These are phyloP conservation scores for Pistacia atlantica DNA, from an alignment of 345 rosid genomes.

Conservation along the genomic window DNA sequence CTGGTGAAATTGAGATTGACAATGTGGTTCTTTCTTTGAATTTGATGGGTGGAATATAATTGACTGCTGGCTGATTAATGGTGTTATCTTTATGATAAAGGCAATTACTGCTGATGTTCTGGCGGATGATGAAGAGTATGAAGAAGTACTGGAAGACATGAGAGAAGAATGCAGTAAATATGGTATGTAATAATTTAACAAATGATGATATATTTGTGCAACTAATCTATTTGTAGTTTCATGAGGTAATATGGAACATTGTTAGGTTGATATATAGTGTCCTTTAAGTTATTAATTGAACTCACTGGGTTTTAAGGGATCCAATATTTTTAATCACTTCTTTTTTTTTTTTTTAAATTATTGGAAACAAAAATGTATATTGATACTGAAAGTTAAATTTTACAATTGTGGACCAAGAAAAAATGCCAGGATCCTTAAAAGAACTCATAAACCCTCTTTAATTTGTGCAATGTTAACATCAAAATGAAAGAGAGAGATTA, in stretches of 20 bases:
- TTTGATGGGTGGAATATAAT: background rate
- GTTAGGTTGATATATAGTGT: background rate
- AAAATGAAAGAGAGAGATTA: no score
- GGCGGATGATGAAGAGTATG: constrained; percentile 32
- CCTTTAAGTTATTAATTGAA: background rate
- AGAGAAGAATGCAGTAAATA: constrained; percentile 36
- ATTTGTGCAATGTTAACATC: no score
- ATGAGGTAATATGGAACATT: background rate
- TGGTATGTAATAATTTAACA: constrained; percentile 19
- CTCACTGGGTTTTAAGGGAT: background rate
- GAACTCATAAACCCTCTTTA: no score
- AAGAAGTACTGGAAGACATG: constrained; percentile 40
- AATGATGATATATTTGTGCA: background rate
- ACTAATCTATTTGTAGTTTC: background rate
- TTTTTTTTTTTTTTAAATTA: no score
- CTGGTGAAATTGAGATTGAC: background rate
- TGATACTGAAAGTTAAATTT: no score
- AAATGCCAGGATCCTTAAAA: no score
- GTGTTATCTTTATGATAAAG: constrained; percentile 10
- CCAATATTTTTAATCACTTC: background rate
- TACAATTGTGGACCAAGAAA: no score
- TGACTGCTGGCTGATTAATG: constrained; percentile 9
- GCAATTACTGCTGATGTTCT: constrained; percentile 31
- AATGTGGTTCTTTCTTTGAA: background rate
- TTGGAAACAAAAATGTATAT: no score